These are phyloP conservation scores for Prunus armeniaca DNA, from an alignment of 306 rosid genomes.

Conservation along the genomic window DNA sequence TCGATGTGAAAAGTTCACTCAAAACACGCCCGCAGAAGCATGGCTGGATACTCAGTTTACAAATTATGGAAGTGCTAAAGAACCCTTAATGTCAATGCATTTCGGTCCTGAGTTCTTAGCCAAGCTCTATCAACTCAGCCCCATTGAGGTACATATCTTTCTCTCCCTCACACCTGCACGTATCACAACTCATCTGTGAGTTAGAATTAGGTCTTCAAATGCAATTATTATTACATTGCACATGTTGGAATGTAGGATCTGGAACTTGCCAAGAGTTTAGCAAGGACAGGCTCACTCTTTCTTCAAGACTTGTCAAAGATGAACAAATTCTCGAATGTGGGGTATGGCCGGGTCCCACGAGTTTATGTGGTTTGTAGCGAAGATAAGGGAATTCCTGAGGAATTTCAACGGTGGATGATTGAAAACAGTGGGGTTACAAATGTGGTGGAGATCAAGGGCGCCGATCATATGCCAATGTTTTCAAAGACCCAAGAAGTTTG, in stretches of 20 bases:
- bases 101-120: slow-evolving; percentile 35
- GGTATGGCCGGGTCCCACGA: slow-evolving; percentile 37
- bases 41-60: slow-evolving; percentile 41
- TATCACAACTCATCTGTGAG: too few relatives aligned
- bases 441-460: slow-evolving; percentile 43
- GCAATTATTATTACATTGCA: background rate
- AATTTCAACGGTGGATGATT: slow-evolving; percentile 45
- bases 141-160: slow-evolving; percentile 41
- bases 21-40: slow-evolving; percentile 16
- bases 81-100: slow-evolving; percentile 26
- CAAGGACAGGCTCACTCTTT: slow-evolving; percentile 41
- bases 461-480: slow-evolving; percentile 43
- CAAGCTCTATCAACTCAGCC: slow-evolving; percentile 45
- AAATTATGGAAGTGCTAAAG: slow-evolving; percentile 18
- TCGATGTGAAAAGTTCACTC: slow-evolving; percentile 17
- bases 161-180: background rate
- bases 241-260: slow-evolving; percentile 34
- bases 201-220: too few relatives aligned
- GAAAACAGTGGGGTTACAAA: slow-evolving; percentile 30
- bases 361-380: slow-evolving; percentile 24
- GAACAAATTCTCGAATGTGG: slow-evolving; percentile 30
- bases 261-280: slow-evolving; percentile 38
- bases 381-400: slow-evolving; percentile 30
- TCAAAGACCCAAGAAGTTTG: slow-evolving; percentile 29
- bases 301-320: slow-evolving; percentile 31